phyloP scores from a whole-genome alignment of 768 basidiomycete genomes.

The Sporobolomyces pararoseus region DNA sequence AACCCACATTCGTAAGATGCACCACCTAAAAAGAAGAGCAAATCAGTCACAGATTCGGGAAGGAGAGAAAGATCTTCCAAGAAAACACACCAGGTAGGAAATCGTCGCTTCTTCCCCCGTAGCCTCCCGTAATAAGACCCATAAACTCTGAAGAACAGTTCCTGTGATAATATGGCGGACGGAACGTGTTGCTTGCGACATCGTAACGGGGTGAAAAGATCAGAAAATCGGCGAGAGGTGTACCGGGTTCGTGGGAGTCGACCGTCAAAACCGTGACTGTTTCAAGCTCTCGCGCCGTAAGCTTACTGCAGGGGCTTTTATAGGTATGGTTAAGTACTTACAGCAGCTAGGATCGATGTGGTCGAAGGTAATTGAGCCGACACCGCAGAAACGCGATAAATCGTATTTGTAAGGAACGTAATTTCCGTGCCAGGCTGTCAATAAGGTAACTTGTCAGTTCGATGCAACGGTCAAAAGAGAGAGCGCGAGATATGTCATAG shows the following conservation, averaged over 20 bases:
- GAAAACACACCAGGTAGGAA: slow-evolving; percentile 64
- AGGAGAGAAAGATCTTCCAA: slow-evolving; percentile 58
- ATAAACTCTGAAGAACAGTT: slow-evolving; percentile 64
- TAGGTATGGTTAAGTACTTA: no score
- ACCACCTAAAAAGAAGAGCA: not conserved
- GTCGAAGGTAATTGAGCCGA: slow-evolving; percentile 64
- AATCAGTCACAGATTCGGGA: not conserved
- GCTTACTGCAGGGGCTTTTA: no score
- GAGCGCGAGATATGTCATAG: no score
- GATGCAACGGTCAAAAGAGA: no score
- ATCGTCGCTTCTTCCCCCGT: slow-evolving; percentile 62
- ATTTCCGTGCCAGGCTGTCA: slow-evolving; percentile 38
- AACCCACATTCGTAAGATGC: slow-evolving; percentile 2
- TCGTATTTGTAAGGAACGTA: slow-evolving; percentile 61
- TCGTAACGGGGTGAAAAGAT: slow-evolving; percentile 67
- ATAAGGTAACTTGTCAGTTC: not conserved
- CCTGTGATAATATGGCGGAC: slow-evolving; percentile 58
- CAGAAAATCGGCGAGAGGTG: slow-evolving; percentile 63
- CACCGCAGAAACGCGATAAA: slow-evolving; percentile 47
- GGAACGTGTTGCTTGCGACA: slow-evolving; percentile 56
- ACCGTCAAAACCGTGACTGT: slow-evolving; percentile 63
- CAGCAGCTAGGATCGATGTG: slow-evolving; percentile 65
- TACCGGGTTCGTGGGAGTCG: slow-evolving; percentile 60
- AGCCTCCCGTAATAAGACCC: slow-evolving; percentile 55
- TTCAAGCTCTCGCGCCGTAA: no score